These are phyloP conservation scores for Acacia pycnantha DNA, from an alignment of 331 rosid species.

Conservation along the genomic window DNA sequence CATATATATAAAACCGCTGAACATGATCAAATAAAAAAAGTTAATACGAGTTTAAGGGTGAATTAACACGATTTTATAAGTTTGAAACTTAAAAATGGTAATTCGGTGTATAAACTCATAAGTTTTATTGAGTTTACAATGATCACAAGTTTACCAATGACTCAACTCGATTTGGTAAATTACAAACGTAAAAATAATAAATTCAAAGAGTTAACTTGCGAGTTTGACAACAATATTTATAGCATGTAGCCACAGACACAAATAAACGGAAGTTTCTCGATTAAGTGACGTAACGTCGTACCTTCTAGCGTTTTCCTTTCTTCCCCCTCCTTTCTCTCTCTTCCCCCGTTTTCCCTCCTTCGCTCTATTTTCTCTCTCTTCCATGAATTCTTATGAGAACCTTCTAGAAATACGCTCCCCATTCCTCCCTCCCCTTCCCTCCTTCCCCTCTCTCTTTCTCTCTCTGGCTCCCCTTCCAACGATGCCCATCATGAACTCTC, in stretches of 20 bases:
- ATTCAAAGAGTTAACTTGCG: no score
- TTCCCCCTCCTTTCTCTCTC: not conserved
- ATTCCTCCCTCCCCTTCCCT: not conserved
- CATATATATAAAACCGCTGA: no score
- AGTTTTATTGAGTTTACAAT: no score
- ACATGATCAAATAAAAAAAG: no score
- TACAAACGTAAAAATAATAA: no score
- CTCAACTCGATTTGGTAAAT: no score
- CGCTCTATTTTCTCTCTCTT: not conserved
- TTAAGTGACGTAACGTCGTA: conserved; percentile 44
- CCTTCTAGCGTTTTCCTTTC: conserved; percentile 54
- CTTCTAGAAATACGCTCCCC: conserved; percentile 63
- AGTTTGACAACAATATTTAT: no score
- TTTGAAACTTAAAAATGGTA: no score
- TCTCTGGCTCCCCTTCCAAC: not conserved
- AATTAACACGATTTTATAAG: no score
- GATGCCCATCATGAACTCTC: not conserved
- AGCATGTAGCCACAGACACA: not conserved
- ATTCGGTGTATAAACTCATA: no score
- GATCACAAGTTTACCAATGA: no score
- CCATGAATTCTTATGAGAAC: conserved; percentile 43
- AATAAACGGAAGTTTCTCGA: conserved; percentile 67
- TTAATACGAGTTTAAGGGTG: no score
- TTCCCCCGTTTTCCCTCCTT: not conserved
- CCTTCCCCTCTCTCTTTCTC: not conserved